Evolutionary conservation across 768 basidiomycete genomes (phyloP), one percentile per base, ranked within the genome.

Genomic region (Amanita exitialis): DNA sequence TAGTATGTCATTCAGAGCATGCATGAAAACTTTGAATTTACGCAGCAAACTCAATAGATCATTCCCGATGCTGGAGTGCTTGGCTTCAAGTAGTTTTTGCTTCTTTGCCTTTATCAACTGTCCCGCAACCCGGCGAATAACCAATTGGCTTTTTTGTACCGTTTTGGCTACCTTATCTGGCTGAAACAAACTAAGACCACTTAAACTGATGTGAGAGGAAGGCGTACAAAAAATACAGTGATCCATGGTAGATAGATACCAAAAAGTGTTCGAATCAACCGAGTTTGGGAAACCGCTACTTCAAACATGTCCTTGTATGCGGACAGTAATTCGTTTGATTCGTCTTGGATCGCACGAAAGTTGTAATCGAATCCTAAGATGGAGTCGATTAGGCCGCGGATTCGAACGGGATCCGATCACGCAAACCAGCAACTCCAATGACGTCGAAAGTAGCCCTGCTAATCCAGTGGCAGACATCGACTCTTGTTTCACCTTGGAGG

Each of bases 231-330:
- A 34, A 85, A 54, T 2, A 58, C 62, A 53, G 74, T 70, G 8
- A 82, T 35, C 28, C 72, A 66, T 5, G 89, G 88, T 16, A 77
- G 64, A 59, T 86, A 85, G 45, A 85, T 68, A 12, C 70, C 68
- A 16, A 82, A 52, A 3, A 82, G 44, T 1, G 73, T 70, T 53
- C 76, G 68, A 21, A 73, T 42, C n/a, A 65, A 64, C 32, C 62
- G 58, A 12, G 73, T 67, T 60, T 82, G 82, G 0, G 83, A 79
- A 15, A 91, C 65, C 15, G 79, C 82, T 4, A 80, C 72, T 56
- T 79, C 83, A 52, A 92, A 92, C 82, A 93, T 88, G 50, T 91
- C 86, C 59, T 82, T 87, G 63, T 90, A 89, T 0, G 90, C 89
- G 27, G 65, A 63, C 56, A 90, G 85, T 6, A 91, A 72, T 57